phyloP scores from a whole-genome alignment of 352 stramenopile genomes.

The Globisporangium yorkense region DNA sequence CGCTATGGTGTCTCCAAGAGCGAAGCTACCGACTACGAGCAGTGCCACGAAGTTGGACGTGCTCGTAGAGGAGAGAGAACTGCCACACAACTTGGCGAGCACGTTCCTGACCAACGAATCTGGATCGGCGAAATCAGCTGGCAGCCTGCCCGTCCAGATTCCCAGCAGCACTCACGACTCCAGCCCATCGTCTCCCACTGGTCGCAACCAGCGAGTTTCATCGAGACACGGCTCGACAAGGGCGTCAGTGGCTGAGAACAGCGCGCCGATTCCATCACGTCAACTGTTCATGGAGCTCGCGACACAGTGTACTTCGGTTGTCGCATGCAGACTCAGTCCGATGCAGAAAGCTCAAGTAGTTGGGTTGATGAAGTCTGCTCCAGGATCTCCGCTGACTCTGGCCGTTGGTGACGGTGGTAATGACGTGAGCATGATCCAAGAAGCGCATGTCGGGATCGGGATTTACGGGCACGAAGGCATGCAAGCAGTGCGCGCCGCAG shows the following conservation, averaged over 20 bases:
- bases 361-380: constrained; percentile 87
- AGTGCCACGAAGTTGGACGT: constrained; percentile 16
- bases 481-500: constrained; percentile 77
- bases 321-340: constrained; percentile 84
- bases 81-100: constrained; percentile 6
- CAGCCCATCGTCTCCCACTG: constrained; percentile 1
- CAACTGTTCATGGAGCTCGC: constrained; percentile 81
- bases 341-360: constrained; percentile 94
- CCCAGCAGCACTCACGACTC: constrained; percentile 9
- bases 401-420: constrained; percentile 99
- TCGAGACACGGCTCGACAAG: constrained; percentile 39
- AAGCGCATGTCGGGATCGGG: constrained; percentile 97
- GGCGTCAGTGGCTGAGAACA: constrained; percentile 19
- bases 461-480: constrained; percentile 98
- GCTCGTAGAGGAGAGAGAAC: constrained; percentile 19
- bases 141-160: constrained; percentile 28
- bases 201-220: constrained; percentile 14
- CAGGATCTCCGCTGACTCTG: constrained; percentile 81
- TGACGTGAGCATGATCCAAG: constrained; percentile 99
- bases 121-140: constrained; percentile 45
- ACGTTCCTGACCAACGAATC: constrained; percentile 26
- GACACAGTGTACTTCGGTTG: constrained; percentile 79
- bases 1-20: constrained; percentile 11
- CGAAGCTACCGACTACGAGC: constrained; percentile 8
- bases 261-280: constrained; percentile 27